Evolutionary conservation across 2,329 filamentous ascomycete genomes (phyloP).

Genomic region (Penicillium oxalicum): DNA sequence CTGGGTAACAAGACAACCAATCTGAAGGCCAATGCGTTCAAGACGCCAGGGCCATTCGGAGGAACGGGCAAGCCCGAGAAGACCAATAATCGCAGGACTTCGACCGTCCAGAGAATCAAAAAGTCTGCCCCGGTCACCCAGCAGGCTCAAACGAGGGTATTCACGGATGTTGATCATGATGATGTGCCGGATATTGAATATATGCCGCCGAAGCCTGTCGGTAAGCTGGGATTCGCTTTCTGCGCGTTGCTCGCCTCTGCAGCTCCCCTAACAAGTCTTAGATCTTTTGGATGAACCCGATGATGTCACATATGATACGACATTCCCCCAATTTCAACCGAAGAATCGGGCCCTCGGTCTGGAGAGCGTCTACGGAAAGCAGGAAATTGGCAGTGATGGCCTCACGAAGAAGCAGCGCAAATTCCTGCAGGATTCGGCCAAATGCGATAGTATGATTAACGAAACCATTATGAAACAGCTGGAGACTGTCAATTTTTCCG

Average conservation of each 20-base stretch:
- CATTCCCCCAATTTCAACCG: constrained; percentile 49
- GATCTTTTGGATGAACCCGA: constrained; percentile 43
- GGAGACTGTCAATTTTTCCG: constrained; percentile 57
- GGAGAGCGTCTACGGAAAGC: constrained; percentile 44
- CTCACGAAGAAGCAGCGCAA: constrained; percentile 63
- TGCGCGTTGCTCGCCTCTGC: background rate
- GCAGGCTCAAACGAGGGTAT: constrained; percentile 42
- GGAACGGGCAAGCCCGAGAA: constrained; percentile 57
- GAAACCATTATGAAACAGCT: constrained; percentile 62
- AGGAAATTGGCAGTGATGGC: constrained; percentile 49
- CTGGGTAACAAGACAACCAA: constrained; percentile 96
- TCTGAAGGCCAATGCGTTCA: constrained; percentile 67
- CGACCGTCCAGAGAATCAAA: constrained; percentile 56
- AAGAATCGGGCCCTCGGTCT: constrained; percentile 49
- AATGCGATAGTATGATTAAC: constrained; percentile 60
- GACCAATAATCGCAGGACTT: constrained; percentile 54
- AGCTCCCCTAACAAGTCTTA: constrained; percentile 41
- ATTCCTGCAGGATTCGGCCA: constrained; percentile 57
- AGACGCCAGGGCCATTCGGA: constrained; percentile 59
- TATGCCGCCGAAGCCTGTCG: constrained; percentile 66
- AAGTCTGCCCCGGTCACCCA: constrained; percentile 48
- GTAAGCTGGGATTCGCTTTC: constrained; percentile 28
- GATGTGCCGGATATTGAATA: constrained; percentile 78
- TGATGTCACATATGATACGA: constrained; percentile 44
- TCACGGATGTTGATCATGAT: constrained; percentile 45